A percentile compares a stretch with the other conserved stretches of the same genome.
phyloP scores from a whole-genome alignment of 2,329 filamentous ascomycete genomes.

The Fonsecaea nubica region DNA sequence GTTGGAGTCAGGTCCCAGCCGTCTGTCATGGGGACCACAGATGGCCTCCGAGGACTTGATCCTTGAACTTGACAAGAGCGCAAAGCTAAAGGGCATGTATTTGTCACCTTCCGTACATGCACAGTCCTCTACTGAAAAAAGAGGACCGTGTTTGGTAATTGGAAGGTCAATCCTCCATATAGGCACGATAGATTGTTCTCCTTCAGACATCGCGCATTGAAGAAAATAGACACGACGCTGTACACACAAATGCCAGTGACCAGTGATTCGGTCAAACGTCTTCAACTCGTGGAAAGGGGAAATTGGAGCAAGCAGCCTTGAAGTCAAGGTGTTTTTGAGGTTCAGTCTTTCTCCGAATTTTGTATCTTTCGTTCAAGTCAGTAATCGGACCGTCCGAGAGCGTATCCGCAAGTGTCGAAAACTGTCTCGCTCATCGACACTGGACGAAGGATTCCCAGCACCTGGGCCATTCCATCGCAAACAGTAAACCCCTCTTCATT shows the following conservation, averaged over 20 bases:
- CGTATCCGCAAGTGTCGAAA: background rate
- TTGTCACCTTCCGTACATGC: constrained; percentile 58
- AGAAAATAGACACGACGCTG: constrained; percentile 63
- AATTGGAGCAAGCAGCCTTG: background rate
- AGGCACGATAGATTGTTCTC: constrained; percentile 68
- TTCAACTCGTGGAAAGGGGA: background rate
- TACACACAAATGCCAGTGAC: constrained; percentile 72
- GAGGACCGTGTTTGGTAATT: constrained; percentile 58
- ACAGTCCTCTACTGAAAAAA: constrained; percentile 50
- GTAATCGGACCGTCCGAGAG: background rate
- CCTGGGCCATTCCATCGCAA: background rate
- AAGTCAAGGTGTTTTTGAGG: background rate
- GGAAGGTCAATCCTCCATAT: constrained; percentile 58
- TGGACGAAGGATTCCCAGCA: background rate
- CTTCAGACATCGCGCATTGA: constrained; percentile 71
- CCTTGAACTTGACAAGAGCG: background rate
- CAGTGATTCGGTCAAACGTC: constrained; percentile 1
- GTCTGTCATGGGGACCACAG: background rate
- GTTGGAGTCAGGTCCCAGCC: background rate
- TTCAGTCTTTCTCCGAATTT: constrained; percentile 5
- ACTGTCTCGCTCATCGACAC: background rate
- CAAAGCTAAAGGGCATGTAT: constrained; percentile 19
- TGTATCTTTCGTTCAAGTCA: background rate
- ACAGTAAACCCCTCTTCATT: background rate
- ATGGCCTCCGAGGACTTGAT: background rate